Base-by-base conservation (phyloP, 345 rosid genomes). In the Sisymbrium irio region DNA sequence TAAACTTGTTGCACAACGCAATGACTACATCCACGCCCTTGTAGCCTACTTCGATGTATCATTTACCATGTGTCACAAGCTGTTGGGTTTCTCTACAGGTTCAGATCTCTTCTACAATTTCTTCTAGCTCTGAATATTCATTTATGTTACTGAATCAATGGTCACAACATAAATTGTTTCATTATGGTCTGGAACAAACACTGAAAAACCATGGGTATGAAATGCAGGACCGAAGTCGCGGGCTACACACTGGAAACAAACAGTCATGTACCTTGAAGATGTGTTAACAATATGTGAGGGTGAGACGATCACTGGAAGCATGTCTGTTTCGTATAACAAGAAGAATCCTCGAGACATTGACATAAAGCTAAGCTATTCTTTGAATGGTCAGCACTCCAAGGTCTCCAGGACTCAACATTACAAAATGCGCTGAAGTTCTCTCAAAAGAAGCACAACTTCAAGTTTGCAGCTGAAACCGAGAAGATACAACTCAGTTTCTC, bases 1-100 rank as follows among this genome's bases (percentile, higher is more conserved):
- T 79, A 96, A 92, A 82, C 97, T 96, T 46, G 84, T 90, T 63
- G 98, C 99, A 58, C 84, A 92, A 67, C 93, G 97, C n/a, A 85
- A 96, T 74, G 99, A 96, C 81, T 92, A 85, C 83, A 89, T 96
- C 87, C 99, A 96, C 65, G 98, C 99, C 41, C 82, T 96, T 63
- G 98, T 92, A 41, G 99, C 99, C n/a, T 92, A 90, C 77, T 96
- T 96, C 61, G 99, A 92, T 76, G 98, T 96, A n/a, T 83, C 96
- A 6, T 96, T 96, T 77, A 90, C 98, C 54, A 90, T 82, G 82
- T 92, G 98, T 74, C 98, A 96, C 71, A 96, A 96, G 79, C 73
- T 92, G 71, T 86, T 82, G 59, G 99, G 98, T 65, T 96, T 96
- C 88, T 96, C 99, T 17, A 96, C 99, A 77, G 99, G 99, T 90